Conservation (phyloP, 2,329 filamentous ascomycete genomes). For the Penicillium brasilianum region DNA sequence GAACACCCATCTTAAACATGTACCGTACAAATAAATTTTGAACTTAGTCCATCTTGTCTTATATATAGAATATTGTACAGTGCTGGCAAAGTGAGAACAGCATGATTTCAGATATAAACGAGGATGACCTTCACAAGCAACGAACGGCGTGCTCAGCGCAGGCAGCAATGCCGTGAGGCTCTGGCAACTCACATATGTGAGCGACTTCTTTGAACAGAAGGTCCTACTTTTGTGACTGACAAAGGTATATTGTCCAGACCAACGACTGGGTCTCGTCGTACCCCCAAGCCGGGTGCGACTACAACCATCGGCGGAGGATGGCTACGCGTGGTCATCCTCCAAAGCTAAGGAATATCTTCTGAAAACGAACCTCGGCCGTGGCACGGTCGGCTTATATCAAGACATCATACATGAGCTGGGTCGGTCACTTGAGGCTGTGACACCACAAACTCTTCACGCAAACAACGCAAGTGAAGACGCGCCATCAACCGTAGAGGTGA, state of each 20-base stretch:
- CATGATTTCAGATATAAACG: background rate
- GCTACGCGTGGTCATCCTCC: slow-evolving; percentile 16
- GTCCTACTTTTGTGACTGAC: background rate
- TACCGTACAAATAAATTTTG: too few relatives aligned
- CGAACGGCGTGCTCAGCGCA: slow-evolving; percentile 7
- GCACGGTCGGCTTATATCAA: slow-evolving; percentile 14
- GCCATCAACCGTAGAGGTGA: background rate
- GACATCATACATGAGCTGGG: background rate
- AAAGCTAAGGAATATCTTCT: slow-evolving; percentile 7
- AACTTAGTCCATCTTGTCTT: background rate
- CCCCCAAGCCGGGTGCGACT: slow-evolving; percentile 8
- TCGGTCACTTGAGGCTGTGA: background rate
- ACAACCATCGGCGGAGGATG: slow-evolving; percentile 12
- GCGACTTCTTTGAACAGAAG: background rate
- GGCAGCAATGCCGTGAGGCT: slow-evolving; percentile 17
- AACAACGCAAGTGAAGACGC: background rate
- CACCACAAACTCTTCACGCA: background rate
- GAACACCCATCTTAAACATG: background rate
- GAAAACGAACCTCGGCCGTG: slow-evolving; percentile 5
- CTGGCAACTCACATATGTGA: slow-evolving; percentile 10
- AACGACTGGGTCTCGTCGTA: slow-evolving; percentile 12
- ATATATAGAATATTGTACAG: background rate
- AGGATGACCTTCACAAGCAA: slow-evolving; percentile 10
- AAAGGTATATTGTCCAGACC: slow-evolving; percentile 1
- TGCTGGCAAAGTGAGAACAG: background rate